phyloP scores from a whole-genome alignment of 345 rosid genomes.

The Corchorus capsularis region DNA sequence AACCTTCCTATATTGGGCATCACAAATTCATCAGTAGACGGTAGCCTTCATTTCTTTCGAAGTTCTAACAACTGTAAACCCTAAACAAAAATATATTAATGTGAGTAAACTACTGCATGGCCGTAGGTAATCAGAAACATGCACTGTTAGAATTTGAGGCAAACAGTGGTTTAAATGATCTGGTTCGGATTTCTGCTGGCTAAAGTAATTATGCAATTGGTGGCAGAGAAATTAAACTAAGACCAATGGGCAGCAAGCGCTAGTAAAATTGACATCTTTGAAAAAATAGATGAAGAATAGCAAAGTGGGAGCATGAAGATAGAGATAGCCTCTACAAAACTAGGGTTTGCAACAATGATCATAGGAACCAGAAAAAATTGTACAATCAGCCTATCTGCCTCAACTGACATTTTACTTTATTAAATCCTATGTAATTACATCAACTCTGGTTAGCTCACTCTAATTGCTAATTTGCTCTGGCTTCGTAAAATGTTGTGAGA shows the following conservation, averaged over 20 bases:
- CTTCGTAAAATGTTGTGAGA: not conserved
- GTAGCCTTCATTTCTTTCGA: not conserved
- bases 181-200: no score
- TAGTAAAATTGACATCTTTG: not conserved
- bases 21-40: not conserved
- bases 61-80: not conserved
- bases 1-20: not conserved
- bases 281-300: not conserved
- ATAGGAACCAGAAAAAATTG: not conserved
- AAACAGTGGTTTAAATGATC: no score
- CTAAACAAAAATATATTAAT: not conserved
- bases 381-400: not conserved
- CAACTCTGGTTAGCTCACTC: not conserved
- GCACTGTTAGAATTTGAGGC: no score
- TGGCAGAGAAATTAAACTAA: no score
- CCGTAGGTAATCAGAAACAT: no score
- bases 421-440: slow-evolving; percentile 4
- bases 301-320: no score
- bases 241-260: not conserved
- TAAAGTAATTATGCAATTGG: no score
- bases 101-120: no score
- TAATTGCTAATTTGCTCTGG: not conserved
- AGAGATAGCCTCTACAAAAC: no score
- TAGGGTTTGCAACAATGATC: not conserved
- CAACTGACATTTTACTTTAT: not conserved